Percentiles rank a stretch among this genome's conserved stretches.
These are phyloP conservation scores for Cercospora sp. DNA, from an alignment of 2,329 filamentous ascomycete genomes.

Conservation along the genomic window DNA sequence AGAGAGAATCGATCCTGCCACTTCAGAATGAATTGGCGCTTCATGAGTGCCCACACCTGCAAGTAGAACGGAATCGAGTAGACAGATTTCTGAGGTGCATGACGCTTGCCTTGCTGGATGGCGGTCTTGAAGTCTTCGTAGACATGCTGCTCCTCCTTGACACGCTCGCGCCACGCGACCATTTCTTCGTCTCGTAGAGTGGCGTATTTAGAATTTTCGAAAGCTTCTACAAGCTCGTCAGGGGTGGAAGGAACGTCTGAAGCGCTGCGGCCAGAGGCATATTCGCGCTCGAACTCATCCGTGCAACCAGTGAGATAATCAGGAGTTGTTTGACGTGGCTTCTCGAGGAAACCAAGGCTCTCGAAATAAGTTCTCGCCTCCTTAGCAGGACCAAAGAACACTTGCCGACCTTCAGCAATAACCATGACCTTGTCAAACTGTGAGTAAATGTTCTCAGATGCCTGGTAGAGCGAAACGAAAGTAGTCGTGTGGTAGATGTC, in stretches of 20 bases:
- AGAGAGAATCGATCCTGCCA: constrained; percentile 83
- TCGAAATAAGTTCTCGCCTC: constrained; percentile 76
- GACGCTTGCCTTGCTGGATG: constrained; percentile 74
- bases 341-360: constrained; percentile 69
- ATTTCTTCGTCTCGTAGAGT: constrained; percentile 65
- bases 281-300: constrained; percentile 79
- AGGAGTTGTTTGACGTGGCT: constrained; percentile 75
- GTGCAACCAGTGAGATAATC: constrained; percentile 83
- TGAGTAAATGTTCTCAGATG: constrained; percentile 76
- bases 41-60: constrained; percentile 80
- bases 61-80: constrained; percentile 82
- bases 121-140: constrained; percentile 76
- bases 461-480: constrained; percentile 84
- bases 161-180: constrained; percentile 62
- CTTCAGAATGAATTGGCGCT: constrained; percentile 81
- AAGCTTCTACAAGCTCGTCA: constrained; percentile 67
- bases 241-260: constrained; percentile 68
- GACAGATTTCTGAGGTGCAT: constrained; percentile 69
- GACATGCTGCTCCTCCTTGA: constrained; percentile 64
- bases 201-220: constrained; percentile 63
- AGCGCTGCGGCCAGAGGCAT: constrained; percentile 64
- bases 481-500: constrained; percentile 82
- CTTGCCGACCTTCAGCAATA: constrained; percentile 72
- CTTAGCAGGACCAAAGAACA: constrained; percentile 69
- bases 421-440: constrained; percentile 83